Base-by-base conservation (phyloP, 495 filamentous ascomycete species). In the Penicillium nucicola region DNA sequence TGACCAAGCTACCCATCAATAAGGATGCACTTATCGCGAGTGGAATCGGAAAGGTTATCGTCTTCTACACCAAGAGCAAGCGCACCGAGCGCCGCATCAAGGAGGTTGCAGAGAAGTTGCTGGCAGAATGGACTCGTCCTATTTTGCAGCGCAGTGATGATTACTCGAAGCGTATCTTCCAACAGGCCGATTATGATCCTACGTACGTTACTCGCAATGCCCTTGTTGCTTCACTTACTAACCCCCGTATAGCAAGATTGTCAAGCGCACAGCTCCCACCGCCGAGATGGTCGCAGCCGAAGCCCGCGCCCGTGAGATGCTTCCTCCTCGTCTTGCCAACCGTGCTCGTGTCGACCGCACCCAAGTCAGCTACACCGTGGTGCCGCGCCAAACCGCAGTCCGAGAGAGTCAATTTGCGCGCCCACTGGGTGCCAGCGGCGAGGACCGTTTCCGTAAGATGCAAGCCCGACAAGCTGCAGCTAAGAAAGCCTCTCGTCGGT, bases 61-160 rank as follows among this genome's bases (percentile, higher is more conserved):
- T 93, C 45, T 97, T 95, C 76, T 99, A 99, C 72, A 97, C 90
- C 32, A 90, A 92, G 70, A 92, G 87, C 78, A 92, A 89, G 75
- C 84, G 86, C 37, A 87, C 89, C 6, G 86, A 96, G 70, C 70
- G 82, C 5, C 77, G 76, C 45, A 96, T 99, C 78, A 97, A 97
- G 77, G 88, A 92, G 42, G 85, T 87, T 63, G 95, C 95, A 1
- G 91, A 97, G 74, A 83, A 86, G 32, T 76, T 97, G 25, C 71
- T 97, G 25, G 87, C 87, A 18, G 95, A 97, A 66, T 99, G 95
- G 95, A 95, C 89, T 38, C 82, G 95, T 9, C 90, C 92, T n/a
- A 95, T 97, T 48, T 78, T 99, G 41, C 92, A 93, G 68, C 84
- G 90, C 44, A 93, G 84, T 52, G 90, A 96, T 54, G 89, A 96